Evolutionary conservation across 148 eudicot genomes (phyloP), one percentile per base, ranked within the genome.

Genomic region (Rhododendron henanense): DNA sequence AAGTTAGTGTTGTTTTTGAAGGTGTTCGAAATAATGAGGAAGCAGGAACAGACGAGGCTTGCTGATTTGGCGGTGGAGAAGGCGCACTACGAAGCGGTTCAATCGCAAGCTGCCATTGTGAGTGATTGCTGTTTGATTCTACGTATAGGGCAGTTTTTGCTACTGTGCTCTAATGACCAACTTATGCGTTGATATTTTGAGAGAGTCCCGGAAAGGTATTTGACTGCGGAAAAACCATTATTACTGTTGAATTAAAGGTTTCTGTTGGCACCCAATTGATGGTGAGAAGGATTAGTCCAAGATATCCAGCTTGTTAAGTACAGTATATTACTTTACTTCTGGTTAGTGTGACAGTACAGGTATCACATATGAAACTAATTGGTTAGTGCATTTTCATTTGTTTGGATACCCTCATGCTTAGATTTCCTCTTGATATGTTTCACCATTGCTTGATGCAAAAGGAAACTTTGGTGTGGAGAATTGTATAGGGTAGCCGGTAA

Each of bases 1-100:
- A 3, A 74, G 48, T 73, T 15, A 28, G 45, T 48, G 37, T 51
- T 45, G 23, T 74, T 76, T 31, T 63, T 79, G 39, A 86, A 97
- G 99, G 94, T 97, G 3, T 93, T 94, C 86, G 94, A 93, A 28
- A 61, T 93, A 9, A 97, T 93, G 98, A 93, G 98, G 73, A 88
- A 91, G 93, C 99, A 95, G 90, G 99, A 97, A 86, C 88, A 93
- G 83, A 89, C 90, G 65, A 92, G 98, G n/a, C 90, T 92, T 79
- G 84, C 94, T 11, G 98, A 97, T 83, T 71, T 97, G 87, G 96
- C 89, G 16, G 94, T 91, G 0, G 98, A 97, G 90, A 97, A 95
- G 79, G 89, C 86, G 14, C 90, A 93, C 83, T 88, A 86, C 37
- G 92, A 86, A 79, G 93, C 95, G 28, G 83, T 91, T 84, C 96